A percentile compares a stretch with the other conserved stretches of the same genome.
Evolutionary conservation across 2,329 filamentous ascomycete genomes (phyloP).

Genomic region (Ascochyta lentis): DNA sequence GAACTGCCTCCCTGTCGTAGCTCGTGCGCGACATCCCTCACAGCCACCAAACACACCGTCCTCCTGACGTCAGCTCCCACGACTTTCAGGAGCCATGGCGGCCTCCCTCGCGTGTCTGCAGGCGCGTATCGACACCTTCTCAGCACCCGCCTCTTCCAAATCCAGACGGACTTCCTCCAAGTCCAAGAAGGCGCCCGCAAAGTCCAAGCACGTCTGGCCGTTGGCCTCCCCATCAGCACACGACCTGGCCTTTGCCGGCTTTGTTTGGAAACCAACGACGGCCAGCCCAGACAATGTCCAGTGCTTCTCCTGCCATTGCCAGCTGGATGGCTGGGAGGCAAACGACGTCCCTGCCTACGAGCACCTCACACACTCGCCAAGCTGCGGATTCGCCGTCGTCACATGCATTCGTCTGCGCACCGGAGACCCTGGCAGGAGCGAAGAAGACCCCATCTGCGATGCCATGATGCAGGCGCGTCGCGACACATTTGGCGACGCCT

Average conservation of each 20-base stretch:
- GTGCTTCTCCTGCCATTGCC: constrained; percentile 86
- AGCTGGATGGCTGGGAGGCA: constrained; percentile 90
- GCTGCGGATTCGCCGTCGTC: constrained; percentile 86
- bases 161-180: constrained; percentile 75
- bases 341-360: constrained; percentile 83
- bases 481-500: constrained; percentile 81
- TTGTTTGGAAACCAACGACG: constrained; percentile 81
- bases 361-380: constrained; percentile 80
- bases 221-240: constrained; percentile 71
- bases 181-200: constrained; percentile 59
- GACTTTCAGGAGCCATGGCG: constrained; percentile 31
- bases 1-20: too few species aligned
- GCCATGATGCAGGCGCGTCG: constrained; percentile 78
- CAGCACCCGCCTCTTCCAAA: constrained; percentile 64
- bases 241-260: constrained; percentile 87
- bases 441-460: constrained; percentile 76
- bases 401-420: constrained; percentile 62
- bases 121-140: constrained; percentile 82
- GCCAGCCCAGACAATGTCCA: constrained; percentile 84
- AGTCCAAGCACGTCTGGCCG: constrained; percentile 68
- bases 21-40: background rate
- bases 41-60: background rate
- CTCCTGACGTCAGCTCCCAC: background rate
- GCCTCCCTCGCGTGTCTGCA: constrained; percentile 67
- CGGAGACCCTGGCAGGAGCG: constrained; percentile 66